phyloP scores from a whole-genome alignment of 495 filamentous ascomycete genomes.

The Hypoxylon subgilvum region DNA sequence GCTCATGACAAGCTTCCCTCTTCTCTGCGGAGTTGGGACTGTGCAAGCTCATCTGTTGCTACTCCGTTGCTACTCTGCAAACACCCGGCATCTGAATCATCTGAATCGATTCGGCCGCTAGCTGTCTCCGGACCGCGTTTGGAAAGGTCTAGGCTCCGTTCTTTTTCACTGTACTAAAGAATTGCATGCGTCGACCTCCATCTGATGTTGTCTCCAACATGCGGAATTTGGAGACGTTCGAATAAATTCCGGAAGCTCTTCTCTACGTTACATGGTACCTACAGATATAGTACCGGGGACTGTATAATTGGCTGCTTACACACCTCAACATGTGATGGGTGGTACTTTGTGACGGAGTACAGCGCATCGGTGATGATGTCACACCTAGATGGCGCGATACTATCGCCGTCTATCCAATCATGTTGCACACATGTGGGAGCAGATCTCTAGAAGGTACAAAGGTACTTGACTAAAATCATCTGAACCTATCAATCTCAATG shows the following conservation, averaged over 20 bases:
- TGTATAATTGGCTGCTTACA: neutral
- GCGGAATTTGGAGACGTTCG: conserved; percentile 35
- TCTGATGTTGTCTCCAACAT: conserved; percentile 22
- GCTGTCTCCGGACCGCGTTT: conserved; percentile 3
- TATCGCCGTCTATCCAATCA: too few species aligned
- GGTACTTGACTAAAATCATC: too few species aligned
- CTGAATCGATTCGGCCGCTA: conserved; percentile 11
- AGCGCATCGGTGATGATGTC: conserved; percentile 27
- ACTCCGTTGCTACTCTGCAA: conserved; percentile 24
- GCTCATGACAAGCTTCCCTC: neutral
- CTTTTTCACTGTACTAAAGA: conserved; percentile 11
- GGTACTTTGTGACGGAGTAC: conserved; percentile 10
- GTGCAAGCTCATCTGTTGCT: conserved; percentile 2
- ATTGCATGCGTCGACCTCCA: conserved; percentile 1
- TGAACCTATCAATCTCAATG: too few species aligned
- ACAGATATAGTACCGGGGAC: neutral
- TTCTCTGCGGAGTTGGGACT: neutral
- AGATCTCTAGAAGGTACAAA: neutral
- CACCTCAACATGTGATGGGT: conserved; percentile 24
- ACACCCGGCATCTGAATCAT: conserved; percentile 32
- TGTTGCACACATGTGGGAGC: too few species aligned
- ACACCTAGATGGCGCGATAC: conserved; percentile 15
- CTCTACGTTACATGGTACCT: conserved; percentile 8
- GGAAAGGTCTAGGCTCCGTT: conserved; percentile 28
- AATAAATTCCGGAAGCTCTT: conserved; percentile 25